Base-by-base conservation (phyloP, 352 stramenopile genomes). In the Phytophthora pisi region DNA sequence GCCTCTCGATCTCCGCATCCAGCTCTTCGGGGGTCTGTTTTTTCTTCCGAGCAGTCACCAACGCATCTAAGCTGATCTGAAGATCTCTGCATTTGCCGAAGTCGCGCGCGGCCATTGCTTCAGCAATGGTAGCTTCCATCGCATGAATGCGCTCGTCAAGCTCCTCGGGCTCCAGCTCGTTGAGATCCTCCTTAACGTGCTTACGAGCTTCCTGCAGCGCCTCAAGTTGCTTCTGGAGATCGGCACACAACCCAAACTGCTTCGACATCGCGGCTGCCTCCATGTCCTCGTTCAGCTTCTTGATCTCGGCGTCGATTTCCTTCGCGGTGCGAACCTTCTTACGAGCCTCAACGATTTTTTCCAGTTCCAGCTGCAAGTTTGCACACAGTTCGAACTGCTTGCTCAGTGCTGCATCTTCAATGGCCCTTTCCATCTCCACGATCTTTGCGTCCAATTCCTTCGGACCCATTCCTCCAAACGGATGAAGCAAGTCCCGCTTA, bases 331-430 rank as follows among this genome's bases (percentile, higher is more conserved):
- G 87, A 7, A 96, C 86, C 52, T 88, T 89, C 66, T 93, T 93
- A 16, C 87, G 84, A 7, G 86, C 88, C 16, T 95, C 86, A 0
- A 96, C 79, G 30, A 94, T 76, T 47, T 84, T 86, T 43, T 96
- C 87, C 3, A 96, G 66, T 15, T 97, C 88, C 16, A 93, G 87
- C 59, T 96, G 89, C 38, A 97, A 66, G 28, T 89, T 90, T 0
- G 88, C 81, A 42, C 88, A 97, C 55, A 86, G 56, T 30, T 96
- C 87, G 69, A 97, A 97, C 62, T 97, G 82, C 59, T 95, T 96
- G 71, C 83, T 89, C 18, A 78, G 68, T 0, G 86, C 88, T 20
- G 89, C 89, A n/a, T 91, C 72, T 20, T 81, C 79, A 61, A 97
- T 96, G 6, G 84, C 88, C 9, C 64, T 74, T 69, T 96, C 89